A percentile compares a stretch with the other conserved stretches of the same genome.
These are phyloP conservation scores for Magnaporthales sp. DNA, from an alignment of 2,329 filamentous ascomycete genomes.

Conservation along the genomic window DNA sequence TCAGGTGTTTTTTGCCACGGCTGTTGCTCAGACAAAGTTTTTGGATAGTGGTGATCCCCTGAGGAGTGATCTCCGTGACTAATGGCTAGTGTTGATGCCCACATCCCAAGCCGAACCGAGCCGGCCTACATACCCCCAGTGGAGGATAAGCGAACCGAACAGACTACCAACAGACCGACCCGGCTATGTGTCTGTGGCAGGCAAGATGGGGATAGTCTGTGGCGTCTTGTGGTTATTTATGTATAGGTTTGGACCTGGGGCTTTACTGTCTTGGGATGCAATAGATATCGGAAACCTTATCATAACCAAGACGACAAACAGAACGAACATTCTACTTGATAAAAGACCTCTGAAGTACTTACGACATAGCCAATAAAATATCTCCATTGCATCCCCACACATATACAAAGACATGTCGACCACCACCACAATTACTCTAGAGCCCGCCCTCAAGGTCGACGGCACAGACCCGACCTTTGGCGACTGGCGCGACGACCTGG, in stretches of 20 bases:
- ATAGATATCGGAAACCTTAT: not conserved
- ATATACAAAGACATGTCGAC: not conserved
- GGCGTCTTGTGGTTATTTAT: not conserved
- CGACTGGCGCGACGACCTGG: constrained; percentile 17
- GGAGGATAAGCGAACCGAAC: not conserved
- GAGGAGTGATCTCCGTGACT: not conserved
- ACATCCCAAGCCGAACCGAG: not conserved
- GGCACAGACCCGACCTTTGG: not conserved
- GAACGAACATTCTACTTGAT: not conserved
- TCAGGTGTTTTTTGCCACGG: too few species aligned
- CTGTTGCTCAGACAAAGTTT: not conserved
- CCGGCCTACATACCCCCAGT: not conserved
- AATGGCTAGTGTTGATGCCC: not conserved
- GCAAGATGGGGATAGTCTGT: not conserved
- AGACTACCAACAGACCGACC: not conserved
- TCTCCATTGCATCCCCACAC: not conserved
- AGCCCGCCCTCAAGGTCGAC: not conserved
- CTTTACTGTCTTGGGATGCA: not conserved
- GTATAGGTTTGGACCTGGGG: not conserved
- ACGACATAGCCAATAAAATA: not conserved
- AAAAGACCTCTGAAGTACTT: not conserved
- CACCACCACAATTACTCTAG: not conserved
- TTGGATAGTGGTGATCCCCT: not conserved
- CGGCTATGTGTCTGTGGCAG: not conserved
- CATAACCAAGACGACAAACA: not conserved